Evolutionary conservation across 495 filamentous ascomycete genomes (phyloP).

Genomic region (Thozetella sp.): DNA sequence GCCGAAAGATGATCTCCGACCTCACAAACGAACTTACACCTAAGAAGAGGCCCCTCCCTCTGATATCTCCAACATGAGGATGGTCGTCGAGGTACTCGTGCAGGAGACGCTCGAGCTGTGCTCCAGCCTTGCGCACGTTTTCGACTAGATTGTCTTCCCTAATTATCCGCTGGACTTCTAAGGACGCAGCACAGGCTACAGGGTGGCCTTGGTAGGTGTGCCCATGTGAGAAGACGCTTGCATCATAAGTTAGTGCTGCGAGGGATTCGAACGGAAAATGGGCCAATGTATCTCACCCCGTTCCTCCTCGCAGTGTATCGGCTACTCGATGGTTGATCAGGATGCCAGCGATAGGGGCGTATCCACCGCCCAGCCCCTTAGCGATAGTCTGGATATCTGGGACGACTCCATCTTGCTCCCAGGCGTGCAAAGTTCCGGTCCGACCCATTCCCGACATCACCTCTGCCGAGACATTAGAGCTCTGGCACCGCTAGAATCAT

Average conservation of each 20-base stretch:
- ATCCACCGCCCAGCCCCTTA: constrained; percentile 65
- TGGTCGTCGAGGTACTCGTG: constrained; percentile 38
- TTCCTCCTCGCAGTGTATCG: constrained; percentile 37
- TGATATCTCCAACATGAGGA: constrained; percentile 64
- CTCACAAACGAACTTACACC: neutral
- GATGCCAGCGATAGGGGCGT: constrained; percentile 56
- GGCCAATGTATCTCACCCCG: neutral
- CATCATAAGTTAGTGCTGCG: constrained; percentile 61
- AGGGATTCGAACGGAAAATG: neutral
- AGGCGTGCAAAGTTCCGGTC: constrained; percentile 59
- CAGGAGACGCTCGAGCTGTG: constrained; percentile 43
- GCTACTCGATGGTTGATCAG: constrained; percentile 51
- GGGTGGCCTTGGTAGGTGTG: constrained; percentile 66
- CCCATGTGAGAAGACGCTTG: constrained; percentile 51
- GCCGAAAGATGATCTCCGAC: neutral
- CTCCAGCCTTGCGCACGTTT: constrained; percentile 51
- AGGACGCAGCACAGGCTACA: constrained; percentile 53
- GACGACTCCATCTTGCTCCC: constrained; percentile 47
- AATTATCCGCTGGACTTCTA: constrained; percentile 57
- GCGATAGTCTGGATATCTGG: constrained; percentile 60
- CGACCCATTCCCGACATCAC: constrained; percentile 72
- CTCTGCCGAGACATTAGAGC: constrained; percentile 29
- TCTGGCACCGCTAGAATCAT: neutral
- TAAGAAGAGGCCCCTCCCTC: constrained; percentile 53
- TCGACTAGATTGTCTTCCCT: constrained; percentile 47